Evolutionary conservation across 1,284 basidiomycete species (phyloP).

Genomic region (Rhodotorula sp.): DNA sequence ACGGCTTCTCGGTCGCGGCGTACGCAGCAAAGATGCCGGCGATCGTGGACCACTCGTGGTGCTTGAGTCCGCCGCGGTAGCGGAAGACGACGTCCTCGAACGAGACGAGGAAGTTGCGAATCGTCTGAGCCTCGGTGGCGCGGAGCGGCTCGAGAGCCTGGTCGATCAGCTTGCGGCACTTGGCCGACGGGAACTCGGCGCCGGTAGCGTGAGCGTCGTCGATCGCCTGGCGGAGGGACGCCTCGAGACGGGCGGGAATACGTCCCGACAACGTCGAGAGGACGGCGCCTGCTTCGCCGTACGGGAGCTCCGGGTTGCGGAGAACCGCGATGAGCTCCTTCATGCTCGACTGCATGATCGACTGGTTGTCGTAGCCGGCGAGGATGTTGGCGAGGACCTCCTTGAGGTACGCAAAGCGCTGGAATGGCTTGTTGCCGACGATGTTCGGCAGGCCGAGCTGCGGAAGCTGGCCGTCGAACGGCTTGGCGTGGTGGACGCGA

Average conservation of each 20-base stretch:
- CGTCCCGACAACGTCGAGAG: constrained; percentile 88
- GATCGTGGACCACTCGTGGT: constrained; percentile 76
- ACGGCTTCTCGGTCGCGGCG: constrained; percentile 82
- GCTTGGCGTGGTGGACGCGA: constrained; percentile 96
- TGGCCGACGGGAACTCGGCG: constrained; percentile 76
- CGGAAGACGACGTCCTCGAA: constrained; percentile 73
- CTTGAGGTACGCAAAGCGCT: constrained; percentile 74
- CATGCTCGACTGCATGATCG: constrained; percentile 75
- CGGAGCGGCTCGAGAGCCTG: constrained; percentile 78
- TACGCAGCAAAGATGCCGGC: constrained; percentile 72
- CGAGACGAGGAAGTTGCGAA: constrained; percentile 68
- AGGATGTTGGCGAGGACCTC: constrained; percentile 86
- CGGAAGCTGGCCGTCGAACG: constrained; percentile 91
- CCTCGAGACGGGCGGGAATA: constrained; percentile 88
- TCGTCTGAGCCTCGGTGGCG: constrained; percentile 71
- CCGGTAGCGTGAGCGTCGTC: constrained; percentile 68
- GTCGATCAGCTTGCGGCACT: constrained; percentile 60
- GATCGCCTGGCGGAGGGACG: constrained; percentile 73
- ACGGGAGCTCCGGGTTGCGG: constrained; percentile 82
- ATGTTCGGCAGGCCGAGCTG: constrained; percentile 80
- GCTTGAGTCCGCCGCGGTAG: constrained; percentile 79
- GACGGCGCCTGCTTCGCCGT: constrained; percentile 77
- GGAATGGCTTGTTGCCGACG: constrained; percentile 86
- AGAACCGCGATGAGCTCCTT: constrained; percentile 78
- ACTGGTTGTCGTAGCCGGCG: constrained; percentile 91